Evolutionary conservation across 1,284 basidiomycete genomes (phyloP).

Genomic region (Porodaedalea pini): DNA sequence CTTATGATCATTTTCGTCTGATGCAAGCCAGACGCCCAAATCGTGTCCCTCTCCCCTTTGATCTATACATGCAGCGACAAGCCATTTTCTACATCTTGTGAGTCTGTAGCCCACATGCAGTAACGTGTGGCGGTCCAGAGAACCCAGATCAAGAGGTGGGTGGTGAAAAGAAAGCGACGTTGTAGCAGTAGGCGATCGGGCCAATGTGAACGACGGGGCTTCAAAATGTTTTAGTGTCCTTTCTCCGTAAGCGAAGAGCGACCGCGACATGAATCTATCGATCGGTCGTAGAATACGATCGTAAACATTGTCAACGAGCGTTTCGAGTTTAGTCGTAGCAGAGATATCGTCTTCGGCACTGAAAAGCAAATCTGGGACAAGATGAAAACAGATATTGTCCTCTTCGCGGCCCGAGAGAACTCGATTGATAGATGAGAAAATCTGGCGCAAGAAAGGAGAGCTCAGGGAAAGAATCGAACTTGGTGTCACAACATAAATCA

Average conservation of each 20-base stretch:
- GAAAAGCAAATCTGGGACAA: constrained; percentile 63
- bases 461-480: constrained; percentile 52
- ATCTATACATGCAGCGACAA: constrained; percentile 70
- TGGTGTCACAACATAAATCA: constrained; percentile 69
- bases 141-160: constrained; percentile 53
- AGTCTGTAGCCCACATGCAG: constrained; percentile 73
- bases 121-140: constrained; percentile 64
- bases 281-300: constrained; percentile 62
- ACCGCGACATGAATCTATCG: constrained; percentile 55
- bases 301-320: constrained; percentile 61
- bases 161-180: constrained; percentile 45
- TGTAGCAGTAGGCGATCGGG: constrained; percentile 42
- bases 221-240: constrained; percentile 50
- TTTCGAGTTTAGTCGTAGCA: constrained; percentile 35
- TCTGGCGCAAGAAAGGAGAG: constrained; percentile 60
- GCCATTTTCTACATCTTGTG: constrained; percentile 66
- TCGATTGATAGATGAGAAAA: constrained; percentile 57
- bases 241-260: constrained; percentile 40
- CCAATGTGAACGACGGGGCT: constrained; percentile 62
- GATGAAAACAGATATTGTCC: constrained; percentile 53
- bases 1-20: constrained; percentile 38
- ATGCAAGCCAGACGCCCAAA: constrained; percentile 59
- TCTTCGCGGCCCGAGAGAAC: constrained; percentile 41
- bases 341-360: constrained; percentile 40
- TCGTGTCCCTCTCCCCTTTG: constrained; percentile 72